Evolutionary conservation across 1,284 basidiomycete genomes (phyloP), one percentile per base, ranked within the genome.

Genomic region (Leccinum griseonigrum): DNA sequence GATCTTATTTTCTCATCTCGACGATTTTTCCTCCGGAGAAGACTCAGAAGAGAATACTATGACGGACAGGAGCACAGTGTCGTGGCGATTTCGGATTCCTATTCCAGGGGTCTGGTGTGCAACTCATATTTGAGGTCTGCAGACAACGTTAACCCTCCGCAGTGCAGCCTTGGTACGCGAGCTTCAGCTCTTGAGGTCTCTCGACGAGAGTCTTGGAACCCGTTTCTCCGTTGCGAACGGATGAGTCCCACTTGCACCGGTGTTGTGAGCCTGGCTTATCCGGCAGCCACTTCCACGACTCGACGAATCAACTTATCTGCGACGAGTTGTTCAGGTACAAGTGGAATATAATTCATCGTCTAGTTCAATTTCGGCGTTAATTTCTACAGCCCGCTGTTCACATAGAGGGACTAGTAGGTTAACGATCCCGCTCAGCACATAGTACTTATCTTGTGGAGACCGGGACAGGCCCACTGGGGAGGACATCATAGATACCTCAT

Each of bases 1-100:
- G 29, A 68, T 54, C 3, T 62, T 60, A 29, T 57, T 67, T 29
- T 67, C 65, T 43, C 64, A 68, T 55, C 57, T 66, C 22, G 53
- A 63, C 2, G 54, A 66, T 56, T 66, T 68, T 68, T 22, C 22
- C 53, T 34, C 50, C 11, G 57, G 52, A 22, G 22, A 22, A 22
- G 22, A 22, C 22, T 22, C 22, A 22, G 60, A 68, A 32, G 56
- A 43, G 7, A 60, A 7, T 6, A 11, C 53, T 18, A 3, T 54
- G 5, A 18, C 28, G 22, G 32, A 46, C 5, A 29, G 36, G 14
- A 46, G 29, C 38, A 11, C 29, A 29, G 29, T 3, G 9, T 52
- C 56, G 13, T 29, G 28, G 13, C 3, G 4, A 11, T 40, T n/a
- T 4, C 26, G 22, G 43, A 22, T 29, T 16, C 40, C 32, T 9